Conservation (phyloP, 306 rosid species). For the Rosa lucieae region DNA sequence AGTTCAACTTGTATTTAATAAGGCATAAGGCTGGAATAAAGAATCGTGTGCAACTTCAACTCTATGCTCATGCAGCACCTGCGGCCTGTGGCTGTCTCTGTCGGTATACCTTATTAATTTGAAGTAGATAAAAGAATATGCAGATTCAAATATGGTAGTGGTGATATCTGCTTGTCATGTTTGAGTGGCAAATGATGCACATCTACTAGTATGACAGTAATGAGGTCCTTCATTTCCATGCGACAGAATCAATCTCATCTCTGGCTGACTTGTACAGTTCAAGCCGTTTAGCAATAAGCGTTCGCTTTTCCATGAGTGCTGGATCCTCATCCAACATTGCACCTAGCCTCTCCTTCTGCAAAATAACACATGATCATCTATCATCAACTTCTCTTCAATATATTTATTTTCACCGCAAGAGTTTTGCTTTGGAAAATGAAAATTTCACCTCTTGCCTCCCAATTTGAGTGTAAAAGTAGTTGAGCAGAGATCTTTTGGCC, state of each 20-base stretch:
- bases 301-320: constrained; percentile 82
- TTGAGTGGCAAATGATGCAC: background rate
- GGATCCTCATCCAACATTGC: constrained; percentile 98
- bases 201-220: background rate
- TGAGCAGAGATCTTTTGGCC: constrained; percentile 90
- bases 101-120: background rate
- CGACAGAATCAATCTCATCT: constrained; percentile 92
- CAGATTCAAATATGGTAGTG: background rate
- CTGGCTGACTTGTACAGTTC: constrained; percentile 95
- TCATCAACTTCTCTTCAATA: background rate
- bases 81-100: background rate
- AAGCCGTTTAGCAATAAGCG: constrained; percentile 76
- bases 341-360: constrained; percentile 88
- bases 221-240: constrained; percentile 65
- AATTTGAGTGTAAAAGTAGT: constrained; percentile 71
- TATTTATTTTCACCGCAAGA: background rate
- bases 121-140: constrained; percentile 11
- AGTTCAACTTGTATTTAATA: background rate
- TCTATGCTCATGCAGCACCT: background rate
- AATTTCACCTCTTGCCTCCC: constrained; percentile 84
- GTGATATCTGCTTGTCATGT: constrained; percentile 5
- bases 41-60: background rate
- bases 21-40: background rate
- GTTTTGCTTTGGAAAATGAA: constrained; percentile 12
- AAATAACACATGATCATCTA: constrained; percentile 2